Conservation (phyloP, 371 early-diverging fungal species). For the Quaeritorhiza haematococci region DNA sequence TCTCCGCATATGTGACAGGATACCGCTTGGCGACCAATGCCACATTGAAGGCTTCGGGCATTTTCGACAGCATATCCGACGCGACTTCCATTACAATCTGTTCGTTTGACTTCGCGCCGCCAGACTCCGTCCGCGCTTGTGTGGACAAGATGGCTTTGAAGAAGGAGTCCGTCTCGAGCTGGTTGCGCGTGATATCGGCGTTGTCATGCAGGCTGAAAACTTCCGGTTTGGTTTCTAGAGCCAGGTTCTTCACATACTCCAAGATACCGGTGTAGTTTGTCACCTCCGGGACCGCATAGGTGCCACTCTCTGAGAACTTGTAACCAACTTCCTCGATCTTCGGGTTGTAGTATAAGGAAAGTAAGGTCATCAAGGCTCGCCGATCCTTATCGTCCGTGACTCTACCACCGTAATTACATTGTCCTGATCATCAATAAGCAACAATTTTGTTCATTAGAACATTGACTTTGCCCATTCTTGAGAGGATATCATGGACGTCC, state of each 20-base stretch:
- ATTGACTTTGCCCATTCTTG: too few species aligned
- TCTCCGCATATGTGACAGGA: constrained; percentile 45
- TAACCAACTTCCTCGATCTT: constrained; percentile 24
- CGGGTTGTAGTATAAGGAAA: constrained; percentile 37
- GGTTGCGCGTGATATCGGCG: constrained; percentile 50
- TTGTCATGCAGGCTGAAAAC: constrained; percentile 51
- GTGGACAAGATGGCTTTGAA: constrained; percentile 42
- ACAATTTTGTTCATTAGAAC: neutral
- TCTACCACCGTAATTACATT: constrained; percentile 50
- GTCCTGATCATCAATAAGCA: too few species aligned
- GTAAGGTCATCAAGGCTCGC: constrained; percentile 35
- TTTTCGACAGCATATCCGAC: constrained; percentile 38
- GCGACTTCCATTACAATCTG: constrained; percentile 42
- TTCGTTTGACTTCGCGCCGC: constrained; percentile 40
- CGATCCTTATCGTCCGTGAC: constrained; percentile 54
- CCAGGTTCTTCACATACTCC: constrained; percentile 41
- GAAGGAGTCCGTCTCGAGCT: constrained; percentile 46
- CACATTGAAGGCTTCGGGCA: constrained; percentile 41
- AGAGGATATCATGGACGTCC: neutral
- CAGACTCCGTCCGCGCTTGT: constrained; percentile 37
- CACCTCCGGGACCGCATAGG: constrained; percentile 31
- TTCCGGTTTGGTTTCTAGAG: constrained; percentile 48
- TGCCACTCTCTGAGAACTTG: constrained; percentile 33
- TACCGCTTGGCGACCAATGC: constrained; percentile 31
- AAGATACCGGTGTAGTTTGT: constrained; percentile 30